A percentile compares a stretch with the other conserved stretches of the same genome.
phyloP scores from a whole-genome alignment of 1,139 yeast species.

The Wickerhamomyces sp. region DNA sequence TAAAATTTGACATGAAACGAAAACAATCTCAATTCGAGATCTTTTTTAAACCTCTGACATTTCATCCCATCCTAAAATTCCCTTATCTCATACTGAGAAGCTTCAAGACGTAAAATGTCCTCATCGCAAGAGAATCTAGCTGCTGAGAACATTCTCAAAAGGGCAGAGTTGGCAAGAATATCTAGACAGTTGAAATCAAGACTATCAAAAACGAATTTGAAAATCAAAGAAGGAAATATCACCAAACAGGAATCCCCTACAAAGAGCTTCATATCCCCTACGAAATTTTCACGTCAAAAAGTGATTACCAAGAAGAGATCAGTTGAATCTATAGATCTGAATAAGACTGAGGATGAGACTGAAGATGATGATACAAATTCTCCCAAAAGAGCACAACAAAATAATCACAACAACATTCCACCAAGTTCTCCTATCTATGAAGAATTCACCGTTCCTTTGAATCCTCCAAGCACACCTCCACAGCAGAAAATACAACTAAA shows the following conservation, averaged over 20 bases:
- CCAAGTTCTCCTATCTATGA: conserved; percentile 23
- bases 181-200: conserved; percentile 35
- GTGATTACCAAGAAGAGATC: conserved; percentile 14
- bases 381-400: conserved; percentile 11
- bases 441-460: conserved; percentile 10
- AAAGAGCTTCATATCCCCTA: background rate
- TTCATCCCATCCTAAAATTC: no score
- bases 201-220: conserved; percentile 33
- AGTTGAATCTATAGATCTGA: conserved; percentile 17
- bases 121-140: conserved; percentile 29
- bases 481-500: conserved; percentile 19
- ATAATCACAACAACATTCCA: conserved; percentile 9
- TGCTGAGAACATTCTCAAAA: conserved; percentile 35
- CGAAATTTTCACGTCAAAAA: no score
- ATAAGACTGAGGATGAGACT: conserved; percentile 16
- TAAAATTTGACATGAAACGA: no score
- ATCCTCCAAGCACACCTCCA: conserved; percentile 24
- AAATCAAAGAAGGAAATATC: conserved; percentile 6
- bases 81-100: no score
- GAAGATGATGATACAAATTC: conserved; percentile 5
- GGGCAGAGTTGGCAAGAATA: conserved; percentile 38
- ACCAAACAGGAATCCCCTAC: conserved; percentile 1
- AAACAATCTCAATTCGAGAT: no score
- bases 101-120: conserved; percentile 1
- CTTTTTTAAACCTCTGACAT: no score